Conservation (phyloP, 495 filamentous ascomycete species). For the Neurospora pannonica region DNA sequence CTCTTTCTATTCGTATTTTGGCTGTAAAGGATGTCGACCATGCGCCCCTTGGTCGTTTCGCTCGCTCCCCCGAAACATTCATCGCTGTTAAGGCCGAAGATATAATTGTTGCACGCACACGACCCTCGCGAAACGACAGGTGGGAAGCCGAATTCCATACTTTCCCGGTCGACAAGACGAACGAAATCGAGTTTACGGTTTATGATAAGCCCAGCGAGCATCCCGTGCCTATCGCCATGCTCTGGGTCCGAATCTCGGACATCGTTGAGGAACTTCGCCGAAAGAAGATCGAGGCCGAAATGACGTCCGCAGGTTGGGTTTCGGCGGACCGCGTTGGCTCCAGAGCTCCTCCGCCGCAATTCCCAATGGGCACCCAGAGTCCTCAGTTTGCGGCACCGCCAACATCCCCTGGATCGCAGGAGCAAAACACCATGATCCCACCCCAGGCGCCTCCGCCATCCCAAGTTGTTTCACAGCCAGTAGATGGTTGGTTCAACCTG, state of each 20-base stretch:
- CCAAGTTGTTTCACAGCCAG: slow-evolving; percentile 49
- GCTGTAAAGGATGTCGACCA: slow-evolving; percentile 94
- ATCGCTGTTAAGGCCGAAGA: slow-evolving; percentile 96
- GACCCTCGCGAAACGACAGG: slow-evolving; percentile 70
- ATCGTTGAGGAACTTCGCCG: slow-evolving; percentile 95
- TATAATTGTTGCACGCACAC: slow-evolving; percentile 79
- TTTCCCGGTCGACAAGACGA: slow-evolving; percentile 92
- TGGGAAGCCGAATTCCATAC: slow-evolving; percentile 88
- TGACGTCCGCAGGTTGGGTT: slow-evolving; percentile 87
- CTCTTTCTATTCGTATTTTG: slow-evolving; percentile 74
- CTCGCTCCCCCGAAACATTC: slow-evolving; percentile 86
- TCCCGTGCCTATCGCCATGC: slow-evolving; percentile 83
- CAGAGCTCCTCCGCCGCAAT: slow-evolving; percentile 40
- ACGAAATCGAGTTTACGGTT: slow-evolving; percentile 94
- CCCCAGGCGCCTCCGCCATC: slow-evolving; percentile 23
- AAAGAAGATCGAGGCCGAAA: slow-evolving; percentile 93
- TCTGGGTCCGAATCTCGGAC: slow-evolving; percentile 95
- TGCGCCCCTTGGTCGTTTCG: slow-evolving; percentile 75
- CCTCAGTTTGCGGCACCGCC: slow-evolving; percentile 35
- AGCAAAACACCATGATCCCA: slow-evolving; percentile 6
- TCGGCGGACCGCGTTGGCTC: slow-evolving; percentile 84
- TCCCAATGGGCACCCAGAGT: slow-evolving; percentile 41
- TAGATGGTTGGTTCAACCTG: slow-evolving; percentile 94
- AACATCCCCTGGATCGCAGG: slow-evolving; percentile 19
- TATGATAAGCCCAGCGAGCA: slow-evolving; percentile 91